A percentile compares a stretch with the other conserved stretches of the same genome.
These are phyloP conservation scores for Aspergillus vadensis DNA, from an alignment of 2,329 filamentous ascomycete species.

Conservation along the genomic window DNA sequence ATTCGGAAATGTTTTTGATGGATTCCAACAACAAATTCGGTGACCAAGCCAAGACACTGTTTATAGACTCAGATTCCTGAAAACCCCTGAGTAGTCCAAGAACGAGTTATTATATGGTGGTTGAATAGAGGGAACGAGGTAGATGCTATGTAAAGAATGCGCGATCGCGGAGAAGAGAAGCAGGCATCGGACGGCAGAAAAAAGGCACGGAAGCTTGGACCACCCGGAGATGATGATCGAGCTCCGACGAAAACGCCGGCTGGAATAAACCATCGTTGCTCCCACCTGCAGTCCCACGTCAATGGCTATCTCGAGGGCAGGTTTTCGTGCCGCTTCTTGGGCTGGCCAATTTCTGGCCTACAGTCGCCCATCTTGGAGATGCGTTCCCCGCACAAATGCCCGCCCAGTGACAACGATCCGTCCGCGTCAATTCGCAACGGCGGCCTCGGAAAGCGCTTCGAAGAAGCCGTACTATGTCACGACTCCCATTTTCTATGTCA, in stretches of 20 bases:
- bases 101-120: background rate
- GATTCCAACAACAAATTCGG: no score
- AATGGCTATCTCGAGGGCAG: constrained; percentile 33
- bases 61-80: background rate
- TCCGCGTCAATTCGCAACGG: constrained; percentile 35
- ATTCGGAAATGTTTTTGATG: no score
- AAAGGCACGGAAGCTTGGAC: constrained; percentile 40
- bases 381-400: constrained; percentile 30
- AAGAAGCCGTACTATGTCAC: constrained; percentile 92
- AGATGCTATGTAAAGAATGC: background rate
- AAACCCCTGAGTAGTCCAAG: background rate
- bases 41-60: background rate
- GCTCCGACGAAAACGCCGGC: constrained; percentile 32
- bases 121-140: background rate
- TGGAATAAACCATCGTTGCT: constrained; percentile 15
- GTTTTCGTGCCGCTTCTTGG: constrained; percentile 35
- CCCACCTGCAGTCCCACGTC: constrained; percentile 12
- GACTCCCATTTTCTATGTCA: constrained; percentile 98
- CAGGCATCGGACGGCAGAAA: constrained; percentile 13
- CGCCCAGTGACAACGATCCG: constrained; percentile 20
- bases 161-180: constrained; percentile 7
- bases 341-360: constrained; percentile 29
- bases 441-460: constrained; percentile 21
- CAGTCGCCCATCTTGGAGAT: constrained; percentile 33
- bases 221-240: constrained; percentile 31